Base-by-base conservation (phyloP, 2,329 filamentous ascomycete species). In the Arthrinium puccinioides region DNA sequence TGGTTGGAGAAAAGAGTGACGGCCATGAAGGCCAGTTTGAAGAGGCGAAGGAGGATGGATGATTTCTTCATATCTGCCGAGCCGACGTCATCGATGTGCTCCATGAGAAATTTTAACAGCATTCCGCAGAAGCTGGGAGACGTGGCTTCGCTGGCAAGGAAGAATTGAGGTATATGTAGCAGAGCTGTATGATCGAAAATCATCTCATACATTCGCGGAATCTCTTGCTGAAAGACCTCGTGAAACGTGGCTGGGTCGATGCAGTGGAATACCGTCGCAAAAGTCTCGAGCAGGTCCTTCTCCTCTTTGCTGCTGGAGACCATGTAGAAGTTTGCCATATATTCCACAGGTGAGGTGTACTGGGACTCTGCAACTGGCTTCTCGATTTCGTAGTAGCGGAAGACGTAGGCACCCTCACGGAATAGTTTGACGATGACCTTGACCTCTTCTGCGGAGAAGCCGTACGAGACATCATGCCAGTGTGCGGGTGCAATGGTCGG, bases 11-110 rank as follows among this genome's bases (percentile, higher is more conserved):
- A 99, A 2, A 99, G 70, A 0, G 92, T 98, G 26, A 99, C 92
- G 0, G 94, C 94, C 92, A 99, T 98, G 60, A 98, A 98, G 1
- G 90, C 94, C 35, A 99, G 66, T 63, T 99, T 99, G 67, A 97
- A 99, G 36, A 99, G 78, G 38, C 94, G 78, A 35, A 99, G 67
- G 23, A 99, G 66, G 32, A 98, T 95, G 6, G 88, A 90, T 0
- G 92, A 90, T 60, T 90, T 94, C 55, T 87, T 88, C 37, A 92
- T 82, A 60, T 98, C 88, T 7, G 84, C 81, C 1, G 87, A 92
- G 16, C 92, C 92, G 29, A 99, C 88, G 56, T 98, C 86, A 45
- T 94, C 85, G 40, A 99, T 94, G 37, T 87, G 84, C 51, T 90
- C 85, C 92, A 98, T 98, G 42, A 98, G 70, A 56, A 98, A 98